Base-by-base conservation (phyloP, 2,329 filamentous ascomycete genomes). In the Pyricularia pennisetigena region DNA sequence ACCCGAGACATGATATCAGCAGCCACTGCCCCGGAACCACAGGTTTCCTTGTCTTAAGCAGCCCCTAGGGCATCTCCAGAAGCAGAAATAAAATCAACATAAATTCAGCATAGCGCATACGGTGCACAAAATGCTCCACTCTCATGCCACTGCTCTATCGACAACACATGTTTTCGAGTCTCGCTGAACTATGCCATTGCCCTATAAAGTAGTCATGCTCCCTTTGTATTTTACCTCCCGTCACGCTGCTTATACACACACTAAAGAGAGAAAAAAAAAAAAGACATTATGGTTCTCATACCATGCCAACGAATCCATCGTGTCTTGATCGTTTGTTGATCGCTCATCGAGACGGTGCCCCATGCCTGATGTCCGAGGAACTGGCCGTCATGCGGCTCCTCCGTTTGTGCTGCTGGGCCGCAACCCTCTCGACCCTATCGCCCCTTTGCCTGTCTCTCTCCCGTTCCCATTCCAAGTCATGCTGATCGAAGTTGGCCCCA, bases 361-460 rank as follows among this genome's bases (percentile, higher is more conserved):
- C 63, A 35, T n/a, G 32, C 23, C 29, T 57, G 41, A 66, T 57
- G 23, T 66, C 65, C 32, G 65, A 66, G 9, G 35, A 54, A 41
- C 65, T 67, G 9, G 65, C 32, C 41, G 41, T 54, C 65, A 67
- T 61, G 24, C 65, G n/a, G 29, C 28, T 67, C 32, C 65, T 49
- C 20, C 65, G 65, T 20, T 67, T 67, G 41, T 61, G 10, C 30
- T 67, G 65, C 24, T 67, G 65, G 23, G 67, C 61, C 30, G 67
- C 16, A 24, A 68, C 41, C 67, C 67, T 41, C 59, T 68, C 68
- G 24, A 49, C 63, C 64, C 67, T 23, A 69, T 72, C 49, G 2
- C 49, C 41, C 63, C 65, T 59, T 14, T 61, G 49, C 54, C 65
- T 67, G 20, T 67, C 66, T 23, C 66, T 49, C 10, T 61, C 54